Conservation (phyloP, 2,329 filamentous ascomycete genomes). For the Fusarium longipes region DNA sequence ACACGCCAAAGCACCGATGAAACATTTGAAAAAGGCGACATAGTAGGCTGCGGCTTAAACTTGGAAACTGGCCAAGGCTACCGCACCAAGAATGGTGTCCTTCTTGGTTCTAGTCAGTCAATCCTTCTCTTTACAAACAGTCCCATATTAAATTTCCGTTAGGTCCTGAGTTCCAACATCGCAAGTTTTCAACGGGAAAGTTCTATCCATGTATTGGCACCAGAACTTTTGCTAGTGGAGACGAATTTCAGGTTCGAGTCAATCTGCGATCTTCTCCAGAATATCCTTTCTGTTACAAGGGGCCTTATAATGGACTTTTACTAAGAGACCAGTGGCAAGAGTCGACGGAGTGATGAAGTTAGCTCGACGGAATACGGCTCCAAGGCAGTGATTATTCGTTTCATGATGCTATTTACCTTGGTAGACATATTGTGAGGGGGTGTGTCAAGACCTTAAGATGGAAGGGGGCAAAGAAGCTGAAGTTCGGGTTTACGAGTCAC, state of each 20-base stretch:
- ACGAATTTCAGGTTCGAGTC: neutral
- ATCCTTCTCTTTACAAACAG: neutral
- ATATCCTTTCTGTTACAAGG: neutral
- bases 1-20: neutral
- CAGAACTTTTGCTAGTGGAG: neutral
- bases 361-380: too few species aligned
- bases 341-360: too few species aligned
- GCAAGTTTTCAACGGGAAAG: rapidly evolving
- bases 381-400: too few species aligned
- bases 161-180: rapidly evolving
- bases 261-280: neutral
- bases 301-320: neutral
- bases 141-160: rapidly evolving
- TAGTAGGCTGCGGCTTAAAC: neutral
- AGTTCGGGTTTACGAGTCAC: too few species aligned
- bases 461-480: too few species aligned
- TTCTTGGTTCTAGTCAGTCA: neutral
- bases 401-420: too few species aligned
- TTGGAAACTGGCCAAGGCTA: neutral
- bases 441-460: too few species aligned
- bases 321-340: too few species aligned
- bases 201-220: neutral
- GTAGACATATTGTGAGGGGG: too few species aligned
- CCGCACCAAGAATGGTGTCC: neutral
- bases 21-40: neutral